Evolutionary conservation across 2,329 filamentous ascomycete species (phyloP).

Genomic region (Penicillium brasilianum): DNA sequence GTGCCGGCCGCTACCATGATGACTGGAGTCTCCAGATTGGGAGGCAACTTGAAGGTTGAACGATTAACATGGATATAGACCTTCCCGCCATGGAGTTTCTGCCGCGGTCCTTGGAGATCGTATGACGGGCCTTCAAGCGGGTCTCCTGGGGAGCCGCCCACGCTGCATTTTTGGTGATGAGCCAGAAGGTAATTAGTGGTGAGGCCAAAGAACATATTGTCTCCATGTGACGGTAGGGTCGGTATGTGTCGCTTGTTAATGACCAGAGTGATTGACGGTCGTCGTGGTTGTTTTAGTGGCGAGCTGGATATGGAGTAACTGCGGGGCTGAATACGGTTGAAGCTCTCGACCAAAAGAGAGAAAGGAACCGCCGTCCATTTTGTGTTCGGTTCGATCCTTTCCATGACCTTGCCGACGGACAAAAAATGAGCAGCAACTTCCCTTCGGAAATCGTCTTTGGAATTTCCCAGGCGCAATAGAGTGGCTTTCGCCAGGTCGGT

Average conservation of each 20-base stretch:
- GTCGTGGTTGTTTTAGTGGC: slow-evolving; percentile 23
- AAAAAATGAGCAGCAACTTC: not conserved
- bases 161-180: too few species aligned
- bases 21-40: slow-evolving; percentile 27
- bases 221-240: too few species aligned
- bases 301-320: slow-evolving; percentile 35
- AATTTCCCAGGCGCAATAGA: too few species aligned
- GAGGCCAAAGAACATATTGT: too few species aligned
- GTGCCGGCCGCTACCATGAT: slow-evolving; percentile 36
- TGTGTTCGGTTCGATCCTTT: slow-evolving; percentile 24
- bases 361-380: slow-evolving; percentile 28
- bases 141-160: too few species aligned
- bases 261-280: slow-evolving; percentile 3
- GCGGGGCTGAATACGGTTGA: slow-evolving; percentile 27
- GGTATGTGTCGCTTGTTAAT: too few species aligned
- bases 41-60: slow-evolving; percentile 29
- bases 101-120: too few species aligned
- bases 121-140: too few species aligned
- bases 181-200: too few species aligned
- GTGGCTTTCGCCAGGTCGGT: too few species aligned
- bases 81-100: not conserved
- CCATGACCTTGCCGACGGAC: slow-evolving; percentile 26
- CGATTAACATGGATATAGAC: not conserved
- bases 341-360: slow-evolving; percentile 27
- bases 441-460: too few species aligned